These are phyloP conservation scores for Diddensiella santjacobensis DNA, from an alignment of 805 yeast genomes.

Conservation along the genomic window DNA sequence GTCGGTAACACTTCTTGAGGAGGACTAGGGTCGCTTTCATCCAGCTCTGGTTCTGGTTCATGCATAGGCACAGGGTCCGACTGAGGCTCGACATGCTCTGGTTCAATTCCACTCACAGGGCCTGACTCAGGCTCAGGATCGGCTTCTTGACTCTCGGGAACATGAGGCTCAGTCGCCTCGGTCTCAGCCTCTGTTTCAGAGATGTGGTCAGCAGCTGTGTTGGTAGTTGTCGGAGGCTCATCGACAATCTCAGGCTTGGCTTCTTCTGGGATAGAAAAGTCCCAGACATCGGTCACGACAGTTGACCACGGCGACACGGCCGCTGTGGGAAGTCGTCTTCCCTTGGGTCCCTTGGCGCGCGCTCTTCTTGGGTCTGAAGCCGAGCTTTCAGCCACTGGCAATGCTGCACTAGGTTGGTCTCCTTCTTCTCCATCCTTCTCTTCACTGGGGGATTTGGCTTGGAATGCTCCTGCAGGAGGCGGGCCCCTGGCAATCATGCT, in stretches of 20 bases:
- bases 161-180: too few species aligned
- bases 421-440: conserved; percentile 1
- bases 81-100: too few species aligned
- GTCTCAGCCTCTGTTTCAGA: too few species aligned
- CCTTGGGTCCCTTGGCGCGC: conserved; percentile 30
- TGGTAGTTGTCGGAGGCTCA: neutral
- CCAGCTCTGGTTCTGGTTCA: too few species aligned
- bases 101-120: neutral
- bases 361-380: conserved; percentile 18
- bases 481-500: conserved; percentile 24
- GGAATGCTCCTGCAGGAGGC: conserved; percentile 16
- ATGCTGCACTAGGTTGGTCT: neutral
- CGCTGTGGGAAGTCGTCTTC: conserved; percentile 31
- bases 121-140: conserved; percentile 7
- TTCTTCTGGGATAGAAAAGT: neutral
- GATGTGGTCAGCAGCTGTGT: too few species aligned
- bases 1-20: too few species aligned
- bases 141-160: too few species aligned
- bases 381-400: neutral
- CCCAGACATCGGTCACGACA: conserved; percentile 22
- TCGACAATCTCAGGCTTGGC: neutral
- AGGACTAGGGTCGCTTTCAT: too few species aligned
- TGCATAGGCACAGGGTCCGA: too few species aligned
- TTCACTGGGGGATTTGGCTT: conserved; percentile 10
- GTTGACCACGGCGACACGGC: conserved; percentile 26